Percentiles rank a stretch among this genome's conserved stretches.
phyloP scores from a whole-genome alignment of 345 rosid genomes.

The Citrus glauca region DNA sequence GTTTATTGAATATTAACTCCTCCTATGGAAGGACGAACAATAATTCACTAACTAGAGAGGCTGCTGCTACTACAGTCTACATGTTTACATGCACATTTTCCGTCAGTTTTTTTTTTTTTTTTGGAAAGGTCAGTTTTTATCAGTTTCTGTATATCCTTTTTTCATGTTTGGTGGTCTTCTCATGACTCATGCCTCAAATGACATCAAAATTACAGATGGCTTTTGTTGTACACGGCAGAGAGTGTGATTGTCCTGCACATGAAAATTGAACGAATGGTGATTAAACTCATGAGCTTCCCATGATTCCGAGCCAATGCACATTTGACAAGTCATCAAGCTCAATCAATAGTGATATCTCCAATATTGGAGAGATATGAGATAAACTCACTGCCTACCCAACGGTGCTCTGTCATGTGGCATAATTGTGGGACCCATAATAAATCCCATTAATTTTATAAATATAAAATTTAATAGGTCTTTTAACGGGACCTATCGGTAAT shows the following conservation, averaged over 20 bases:
- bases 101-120: no score
- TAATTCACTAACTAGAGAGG: no score
- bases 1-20: no score
- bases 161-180: background rate
- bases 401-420: no score
- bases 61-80: background rate
- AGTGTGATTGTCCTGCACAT: background rate
- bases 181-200: background rate
- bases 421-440: no score
- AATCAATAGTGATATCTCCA: conserved; percentile 19
- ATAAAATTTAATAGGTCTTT: no score
- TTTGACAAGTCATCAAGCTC: conserved; percentile 24
- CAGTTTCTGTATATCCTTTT: background rate
- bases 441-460: no score
- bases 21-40: no score
- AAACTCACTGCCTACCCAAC: no score
- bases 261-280: background rate
- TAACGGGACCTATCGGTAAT: accelerated
- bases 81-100: no score
- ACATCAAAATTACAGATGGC: background rate
- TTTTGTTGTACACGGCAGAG: background rate
- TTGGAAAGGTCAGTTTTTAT: no score
- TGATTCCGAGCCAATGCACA: conserved; percentile 13
- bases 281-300: background rate
- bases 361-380: background rate